Evolutionary conservation across 768 basidiomycete species (phyloP).

Genomic region (Tricholoma furcatifolium): DNA sequence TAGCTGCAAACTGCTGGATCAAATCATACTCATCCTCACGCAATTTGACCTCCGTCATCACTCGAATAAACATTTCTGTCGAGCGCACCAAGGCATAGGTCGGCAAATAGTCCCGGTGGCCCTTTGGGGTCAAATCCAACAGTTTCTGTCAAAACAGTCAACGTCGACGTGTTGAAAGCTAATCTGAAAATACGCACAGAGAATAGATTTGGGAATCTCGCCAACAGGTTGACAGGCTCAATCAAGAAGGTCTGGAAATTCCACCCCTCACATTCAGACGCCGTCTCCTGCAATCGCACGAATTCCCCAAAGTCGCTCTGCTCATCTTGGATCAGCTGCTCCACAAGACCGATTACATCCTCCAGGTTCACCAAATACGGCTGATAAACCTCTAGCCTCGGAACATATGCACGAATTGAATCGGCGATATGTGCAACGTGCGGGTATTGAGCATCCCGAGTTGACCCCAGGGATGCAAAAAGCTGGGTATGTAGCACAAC

Average conservation of each 20-base stretch:
- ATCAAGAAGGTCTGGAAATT: slow-evolving; percentile 64
- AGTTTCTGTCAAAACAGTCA: slow-evolving; percentile 50
- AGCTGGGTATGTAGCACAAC: slow-evolving; percentile 73
- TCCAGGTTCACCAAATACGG: slow-evolving; percentile 80
- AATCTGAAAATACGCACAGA: slow-evolving; percentile 46
- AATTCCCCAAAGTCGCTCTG: slow-evolving; percentile 84
- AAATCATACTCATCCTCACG: slow-evolving; percentile 86
- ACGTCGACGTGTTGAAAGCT: background rate
- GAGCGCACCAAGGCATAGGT: slow-evolving; percentile 65
- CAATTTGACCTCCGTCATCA: slow-evolving; percentile 81
- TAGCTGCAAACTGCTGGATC: slow-evolving; percentile 56
- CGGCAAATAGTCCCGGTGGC: slow-evolving; percentile 68
- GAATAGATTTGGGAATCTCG: slow-evolving; percentile 70
- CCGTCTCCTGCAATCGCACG: slow-evolving; percentile 62
- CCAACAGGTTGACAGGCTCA: slow-evolving; percentile 74
- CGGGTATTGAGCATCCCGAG: slow-evolving; percentile 39
- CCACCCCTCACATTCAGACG: slow-evolving; percentile 57
- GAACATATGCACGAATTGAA: slow-evolving; percentile 57
- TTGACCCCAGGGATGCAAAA: slow-evolving; percentile 32
- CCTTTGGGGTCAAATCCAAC: slow-evolving; percentile 63
- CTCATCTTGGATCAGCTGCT: slow-evolving; percentile 45
- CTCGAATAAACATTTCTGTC: slow-evolving; percentile 69
- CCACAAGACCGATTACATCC: slow-evolving; percentile 52
- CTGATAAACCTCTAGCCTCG: slow-evolving; percentile 78
- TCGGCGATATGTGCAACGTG: slow-evolving; percentile 57